Base-by-base conservation (phyloP, 1,139 yeast species). In the Magnusiomyces fungicola region DNA sequence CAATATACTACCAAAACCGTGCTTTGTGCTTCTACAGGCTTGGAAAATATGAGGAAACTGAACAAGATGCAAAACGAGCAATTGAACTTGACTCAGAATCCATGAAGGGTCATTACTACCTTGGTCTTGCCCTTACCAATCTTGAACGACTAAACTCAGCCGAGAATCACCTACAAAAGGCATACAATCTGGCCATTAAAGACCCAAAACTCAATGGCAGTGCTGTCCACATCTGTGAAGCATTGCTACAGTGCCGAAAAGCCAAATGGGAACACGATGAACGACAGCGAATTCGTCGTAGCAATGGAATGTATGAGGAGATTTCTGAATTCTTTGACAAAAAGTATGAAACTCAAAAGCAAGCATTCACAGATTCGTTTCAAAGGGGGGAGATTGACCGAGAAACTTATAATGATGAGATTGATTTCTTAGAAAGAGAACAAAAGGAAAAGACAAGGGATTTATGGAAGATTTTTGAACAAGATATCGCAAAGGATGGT, bases 41-140 rank as follows among this genome's bases (percentile, higher is more conserved):
- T 23, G 48, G 49, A 6, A 50, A 52, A 40, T 61, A 51, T 43
- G 63, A 59, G 33, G 59, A 58, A 14, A 60, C 62, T 7, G 55
- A 59, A 12, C 59, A 54, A 2, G 74, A 71, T 52, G 64, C 70
- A 46, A 55, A 59, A n/a, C 52, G 53, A 25, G 70, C 73, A 2
- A 45, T 70, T 24, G 63, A 61, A 22, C 49, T 65, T n/a, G 66
- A 66, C 39, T 51, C 56, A 5, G 53, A 48, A 7, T 54, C 58
- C n/a, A 50, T 62, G 59, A 65, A 60, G 55, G 67, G 58, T 46
- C 57, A 55, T 56, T 67, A 52, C 56, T 69, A 52, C 56, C 58
- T 52, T 46, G 68, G 59, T 38, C 62, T 56, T 53, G 70, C 63
- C 24, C 61, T 53, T 49, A 57, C 56, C 23, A 61, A 52, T 48